Percentiles rank a stretch among this genome's conserved stretches.
Evolutionary conservation across 2,329 filamentous ascomycete genomes (phyloP).

Genomic region (Paraphaeosphaeria sporulosa): DNA sequence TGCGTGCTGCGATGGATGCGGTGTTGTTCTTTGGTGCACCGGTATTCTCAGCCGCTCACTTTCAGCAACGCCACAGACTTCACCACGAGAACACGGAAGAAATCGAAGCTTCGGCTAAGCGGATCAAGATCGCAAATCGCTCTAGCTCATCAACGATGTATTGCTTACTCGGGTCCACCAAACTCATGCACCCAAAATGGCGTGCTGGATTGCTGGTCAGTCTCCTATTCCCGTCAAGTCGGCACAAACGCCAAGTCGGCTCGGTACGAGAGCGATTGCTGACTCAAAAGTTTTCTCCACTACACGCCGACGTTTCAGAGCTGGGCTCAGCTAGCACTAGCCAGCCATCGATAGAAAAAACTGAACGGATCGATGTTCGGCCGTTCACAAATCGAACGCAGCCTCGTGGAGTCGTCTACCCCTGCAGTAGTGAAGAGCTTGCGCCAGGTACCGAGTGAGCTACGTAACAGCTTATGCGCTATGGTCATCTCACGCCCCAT

Average conservation of each 20-base stretch:
- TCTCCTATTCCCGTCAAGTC: background rate
- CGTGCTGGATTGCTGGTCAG: background rate
- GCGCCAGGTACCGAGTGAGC: background rate
- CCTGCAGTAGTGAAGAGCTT: conserved; percentile 4
- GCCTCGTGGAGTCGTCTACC: background rate
- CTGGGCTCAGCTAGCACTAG: background rate
- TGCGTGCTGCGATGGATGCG: background rate
- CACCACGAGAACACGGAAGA: background rate
- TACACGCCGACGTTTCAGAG: background rate
- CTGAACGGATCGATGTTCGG: background rate
- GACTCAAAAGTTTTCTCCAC: background rate
- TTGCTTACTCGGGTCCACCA: background rate
- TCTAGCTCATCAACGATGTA: background rate
- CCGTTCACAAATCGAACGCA: background rate
- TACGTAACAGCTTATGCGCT: conserved; percentile 4
- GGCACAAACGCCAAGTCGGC: background rate
- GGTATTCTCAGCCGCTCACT: background rate
- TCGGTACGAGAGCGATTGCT: background rate
- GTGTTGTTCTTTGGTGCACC: background rate
- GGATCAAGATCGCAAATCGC: background rate
- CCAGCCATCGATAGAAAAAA: background rate
- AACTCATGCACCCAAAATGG: background rate
- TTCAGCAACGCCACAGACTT: background rate
- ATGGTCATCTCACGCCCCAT: background rate
- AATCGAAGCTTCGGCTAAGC: background rate